Percentiles rank a stretch among this genome's conserved stretches.
Evolutionary conservation across 2,329 filamentous ascomycete species (phyloP).

Genomic region (Colletotrichum filicis): DNA sequence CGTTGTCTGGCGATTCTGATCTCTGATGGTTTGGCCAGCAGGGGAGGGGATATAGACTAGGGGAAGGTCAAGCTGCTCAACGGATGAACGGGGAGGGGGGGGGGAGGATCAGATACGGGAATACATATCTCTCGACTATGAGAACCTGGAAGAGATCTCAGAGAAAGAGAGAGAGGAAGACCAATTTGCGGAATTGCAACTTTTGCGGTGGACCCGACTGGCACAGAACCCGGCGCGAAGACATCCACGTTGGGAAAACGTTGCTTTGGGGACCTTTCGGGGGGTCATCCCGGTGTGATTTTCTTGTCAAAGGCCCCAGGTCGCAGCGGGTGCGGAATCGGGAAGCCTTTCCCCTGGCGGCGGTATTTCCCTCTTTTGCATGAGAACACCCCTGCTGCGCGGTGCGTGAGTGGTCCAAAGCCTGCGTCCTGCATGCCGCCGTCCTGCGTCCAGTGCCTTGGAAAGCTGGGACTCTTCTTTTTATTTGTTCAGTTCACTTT

Average conservation of each 20-base stretch:
- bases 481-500: neutral
- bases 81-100: neutral
- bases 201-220: neutral
- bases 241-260: slow-evolving; percentile 9
- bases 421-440: neutral
- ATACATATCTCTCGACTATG: neutral
- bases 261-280: neutral
- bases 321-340: slow-evolving; percentile 19
- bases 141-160: too few relatives aligned
- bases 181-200: neutral
- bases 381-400: slow-evolving; percentile 8
- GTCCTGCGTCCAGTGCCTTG: neutral
- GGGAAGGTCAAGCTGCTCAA: neutral
- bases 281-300: slow-evolving; percentile 3
- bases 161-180: too few relatives aligned
- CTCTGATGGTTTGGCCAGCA: neutral
- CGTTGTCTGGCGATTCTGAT: too few relatives aligned
- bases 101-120: neutral
- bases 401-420: slow-evolving; percentile 4
- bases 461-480: neutral
- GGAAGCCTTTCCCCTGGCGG: slow-evolving; percentile 1
- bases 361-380: slow-evolving; percentile 19
- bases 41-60: neutral
- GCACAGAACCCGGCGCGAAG: neutral
- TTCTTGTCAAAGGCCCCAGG: neutral